Percentiles rank a stretch among this genome's conserved stretches.
These are phyloP conservation scores for Quercus suber DNA, from an alignment of 306 rosid species.

Conservation along the genomic window DNA sequence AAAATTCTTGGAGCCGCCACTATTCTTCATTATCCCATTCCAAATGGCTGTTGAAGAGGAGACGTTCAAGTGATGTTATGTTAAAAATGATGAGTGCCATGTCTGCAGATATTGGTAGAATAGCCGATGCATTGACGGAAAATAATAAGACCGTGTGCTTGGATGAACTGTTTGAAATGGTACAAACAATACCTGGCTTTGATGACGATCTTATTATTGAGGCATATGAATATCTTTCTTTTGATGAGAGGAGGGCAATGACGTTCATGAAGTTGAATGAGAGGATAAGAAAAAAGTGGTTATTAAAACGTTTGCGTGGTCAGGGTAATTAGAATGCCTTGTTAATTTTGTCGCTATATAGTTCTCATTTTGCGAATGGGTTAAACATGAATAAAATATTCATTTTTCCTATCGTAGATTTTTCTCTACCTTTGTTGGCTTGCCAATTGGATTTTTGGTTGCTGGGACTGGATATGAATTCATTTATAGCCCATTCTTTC, in stretches of 20 bases:
- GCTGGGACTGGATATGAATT: too few relatives aligned
- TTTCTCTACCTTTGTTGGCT: neutral
- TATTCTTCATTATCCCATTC: constrained; percentile 42
- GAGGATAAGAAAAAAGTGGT: constrained; percentile 50
- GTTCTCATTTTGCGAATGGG: constrained; percentile 2
- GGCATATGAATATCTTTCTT: constrained; percentile 50
- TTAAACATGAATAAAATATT: neutral
- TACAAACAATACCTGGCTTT: constrained; percentile 46
- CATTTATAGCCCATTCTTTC: too few relatives aligned
- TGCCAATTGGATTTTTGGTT: too few relatives aligned
- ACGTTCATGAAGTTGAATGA: constrained; percentile 55
- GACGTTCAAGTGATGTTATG: constrained; percentile 32
- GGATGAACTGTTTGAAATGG: constrained; percentile 49
- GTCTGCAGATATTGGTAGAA: constrained; percentile 50
- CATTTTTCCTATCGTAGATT: neutral
- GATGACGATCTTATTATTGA: constrained; percentile 59
- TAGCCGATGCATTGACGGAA: constrained; percentile 49
- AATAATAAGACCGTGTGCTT: constrained; percentile 30
- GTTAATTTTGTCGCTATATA: neutral
- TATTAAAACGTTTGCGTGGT: constrained; percentile 44
- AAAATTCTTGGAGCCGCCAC: too few relatives aligned
- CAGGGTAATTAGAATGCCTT: constrained; percentile 11
- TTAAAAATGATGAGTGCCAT: constrained; percentile 49
- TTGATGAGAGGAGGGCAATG: constrained; percentile 43
- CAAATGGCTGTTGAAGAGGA: constrained; percentile 35